Evolutionary conservation across 805 yeast species (phyloP).

Genomic region (Isabelozyma pseudorhagii): DNA sequence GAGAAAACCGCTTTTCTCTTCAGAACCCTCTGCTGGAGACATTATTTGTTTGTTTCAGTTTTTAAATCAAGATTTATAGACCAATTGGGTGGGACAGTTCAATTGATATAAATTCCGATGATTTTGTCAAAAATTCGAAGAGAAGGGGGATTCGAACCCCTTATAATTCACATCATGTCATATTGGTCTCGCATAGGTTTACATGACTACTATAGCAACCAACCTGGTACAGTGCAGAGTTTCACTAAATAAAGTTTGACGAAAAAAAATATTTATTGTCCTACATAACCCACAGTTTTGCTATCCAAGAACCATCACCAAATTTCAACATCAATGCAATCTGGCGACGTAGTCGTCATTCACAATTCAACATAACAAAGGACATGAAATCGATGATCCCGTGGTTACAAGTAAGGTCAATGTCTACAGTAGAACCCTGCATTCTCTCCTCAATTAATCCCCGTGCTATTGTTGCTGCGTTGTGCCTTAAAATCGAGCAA

Average conservation of each 20-base stretch:
- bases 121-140: too few relatives aligned
- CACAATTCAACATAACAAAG: too few relatives aligned
- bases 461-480: not conserved
- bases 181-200: not conserved
- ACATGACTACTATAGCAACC: constrained; percentile 4
- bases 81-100: not conserved
- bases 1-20: constrained; percentile 16
- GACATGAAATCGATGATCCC: too few relatives aligned
- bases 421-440: too few relatives aligned
- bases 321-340: too few relatives aligned
- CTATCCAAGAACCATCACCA: too few relatives aligned
- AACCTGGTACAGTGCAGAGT: not conserved
- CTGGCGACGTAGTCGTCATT: too few relatives aligned
- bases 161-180: not conserved
- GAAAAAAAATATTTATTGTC: not conserved
- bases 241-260: not conserved
- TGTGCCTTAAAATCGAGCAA: not conserved
- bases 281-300: too few relatives aligned
- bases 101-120: not conserved
- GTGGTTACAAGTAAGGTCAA: too few relatives aligned
- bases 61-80: too few relatives aligned
- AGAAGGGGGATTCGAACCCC: not conserved
- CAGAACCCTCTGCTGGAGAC: constrained; percentile 1
- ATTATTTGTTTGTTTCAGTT: not conserved
- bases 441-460: too few relatives aligned